Percentiles rank a stretch among this genome's conserved stretches.
Conservation (phyloP, 345 rosid genomes). For the Physaria fendleri region DNA sequence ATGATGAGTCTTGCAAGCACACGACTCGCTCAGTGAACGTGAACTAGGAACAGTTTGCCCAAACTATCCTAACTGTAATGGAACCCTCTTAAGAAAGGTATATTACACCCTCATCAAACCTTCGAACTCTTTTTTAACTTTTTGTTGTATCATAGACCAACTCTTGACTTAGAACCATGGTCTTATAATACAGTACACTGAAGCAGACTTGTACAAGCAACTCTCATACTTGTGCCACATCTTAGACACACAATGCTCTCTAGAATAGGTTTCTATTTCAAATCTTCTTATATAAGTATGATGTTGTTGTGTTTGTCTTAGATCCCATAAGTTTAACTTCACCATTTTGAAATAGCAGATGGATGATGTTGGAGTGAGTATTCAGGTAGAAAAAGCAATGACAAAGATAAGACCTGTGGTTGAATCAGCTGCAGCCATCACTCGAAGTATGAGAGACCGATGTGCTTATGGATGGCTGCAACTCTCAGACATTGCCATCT, state of each 20-base stretch:
- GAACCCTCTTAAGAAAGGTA: constrained; percentile 66
- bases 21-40: constrained; percentile 59
- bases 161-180: background rate
- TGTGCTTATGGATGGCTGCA: constrained; percentile 82
- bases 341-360: background rate
- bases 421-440: background rate
- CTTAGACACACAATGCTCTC: constrained; percentile 49
- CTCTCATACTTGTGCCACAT: constrained; percentile 45
- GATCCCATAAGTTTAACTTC: background rate
- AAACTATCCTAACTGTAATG: constrained; percentile 72
- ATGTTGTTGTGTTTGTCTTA: no score
- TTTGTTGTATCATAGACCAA: background rate
- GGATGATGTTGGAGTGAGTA: background rate
- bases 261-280: constrained; percentile 47
- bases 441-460: constrained; percentile 19
- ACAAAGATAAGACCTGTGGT: background rate
- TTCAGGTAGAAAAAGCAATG: background rate
- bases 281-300: background rate
- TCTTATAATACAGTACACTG: background rate
- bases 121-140: background rate
- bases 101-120: background rate
- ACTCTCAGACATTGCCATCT: constrained; percentile 20
- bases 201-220: background rate
- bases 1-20: constrained; percentile 75
- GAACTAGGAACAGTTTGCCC: constrained; percentile 81